Percentiles rank a stretch among this genome's conserved stretches.
Conservation (phyloP, 495 filamentous ascomycete genomes). For the Aspergillus ellipticus region DNA sequence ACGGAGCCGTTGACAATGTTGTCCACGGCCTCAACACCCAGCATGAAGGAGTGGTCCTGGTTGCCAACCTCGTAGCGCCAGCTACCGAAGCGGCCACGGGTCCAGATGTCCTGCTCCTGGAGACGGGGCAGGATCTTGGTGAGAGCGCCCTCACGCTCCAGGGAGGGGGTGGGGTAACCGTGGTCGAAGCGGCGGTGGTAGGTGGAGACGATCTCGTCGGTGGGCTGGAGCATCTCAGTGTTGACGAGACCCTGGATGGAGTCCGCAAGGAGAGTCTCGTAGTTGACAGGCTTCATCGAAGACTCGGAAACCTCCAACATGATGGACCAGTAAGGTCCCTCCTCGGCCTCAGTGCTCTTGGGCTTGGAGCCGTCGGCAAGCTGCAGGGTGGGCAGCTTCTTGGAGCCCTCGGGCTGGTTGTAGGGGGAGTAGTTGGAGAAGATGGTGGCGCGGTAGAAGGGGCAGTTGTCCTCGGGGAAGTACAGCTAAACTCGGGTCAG, state of each 20-base stretch:
- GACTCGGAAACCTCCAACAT: constrained; percentile 99
- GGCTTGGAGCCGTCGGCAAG: constrained; percentile 82
- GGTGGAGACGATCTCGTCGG: constrained; percentile 94
- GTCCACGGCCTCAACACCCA: constrained; percentile 95
- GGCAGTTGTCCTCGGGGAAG: constrained; percentile 98
- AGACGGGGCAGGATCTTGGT: constrained; percentile 90
- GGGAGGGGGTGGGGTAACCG: constrained; percentile 92
- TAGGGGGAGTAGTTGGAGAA: constrained; percentile 99
- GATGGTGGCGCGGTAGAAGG: constrained; percentile 99
- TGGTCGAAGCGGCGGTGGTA: constrained; percentile 99
- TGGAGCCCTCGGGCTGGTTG: constrained; percentile 83
- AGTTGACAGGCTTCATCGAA: constrained; percentile 87
- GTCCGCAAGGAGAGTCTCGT: constrained; percentile 75
- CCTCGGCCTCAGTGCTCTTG: constrained; percentile 59
- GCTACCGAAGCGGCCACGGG: constrained; percentile 93
- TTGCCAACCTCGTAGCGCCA: constrained; percentile 98
- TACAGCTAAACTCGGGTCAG: constrained; percentile 60
- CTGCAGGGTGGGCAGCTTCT: constrained; percentile 82
- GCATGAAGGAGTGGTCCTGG: constrained; percentile 98
- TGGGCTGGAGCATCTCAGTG: constrained; percentile 87
- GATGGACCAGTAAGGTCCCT: constrained; percentile 98
- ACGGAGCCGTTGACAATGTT: constrained; percentile 91
- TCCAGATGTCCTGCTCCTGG: constrained; percentile 86
- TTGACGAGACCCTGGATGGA: constrained; percentile 96
- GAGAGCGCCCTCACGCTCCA: constrained; percentile 94